These are phyloP conservation scores for Sarcomyxa edulis DNA, from an alignment of 768 basidiomycete species.

Conservation along the genomic window DNA sequence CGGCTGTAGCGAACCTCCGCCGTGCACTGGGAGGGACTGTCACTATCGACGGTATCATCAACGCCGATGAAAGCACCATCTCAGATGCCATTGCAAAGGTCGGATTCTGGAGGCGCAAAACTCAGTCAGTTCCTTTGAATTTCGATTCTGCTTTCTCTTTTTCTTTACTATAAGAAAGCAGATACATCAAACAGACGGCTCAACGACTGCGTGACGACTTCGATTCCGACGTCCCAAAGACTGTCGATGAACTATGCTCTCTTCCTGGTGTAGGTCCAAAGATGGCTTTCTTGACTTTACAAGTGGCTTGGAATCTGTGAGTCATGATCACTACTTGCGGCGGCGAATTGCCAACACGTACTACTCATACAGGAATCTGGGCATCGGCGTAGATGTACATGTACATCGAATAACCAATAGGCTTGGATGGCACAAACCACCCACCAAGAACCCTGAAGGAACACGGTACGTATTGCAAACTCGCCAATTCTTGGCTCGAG, in stretches of 20 bases:
- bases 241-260: slow-evolving; percentile 82
- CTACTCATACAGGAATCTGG: slow-evolving; percentile 59
- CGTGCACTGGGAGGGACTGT: slow-evolving; percentile 73
- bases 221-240: slow-evolving; percentile 82
- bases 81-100: slow-evolving; percentile 80
- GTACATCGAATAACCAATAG: slow-evolving; percentile 94
- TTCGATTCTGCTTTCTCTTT: slow-evolving; percentile 1
- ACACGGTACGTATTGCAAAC: slow-evolving; percentile 50
- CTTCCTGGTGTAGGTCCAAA: slow-evolving; percentile 93
- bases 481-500: not conserved
- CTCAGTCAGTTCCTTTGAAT: slow-evolving; percentile 46
- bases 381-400: slow-evolving; percentile 95
- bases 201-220: slow-evolving; percentile 65
- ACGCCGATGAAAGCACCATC: slow-evolving; percentile 58
- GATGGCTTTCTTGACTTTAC: slow-evolving; percentile 87
- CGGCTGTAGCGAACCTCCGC: slow-evolving; percentile 73
- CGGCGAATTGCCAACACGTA: not conserved
- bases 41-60: slow-evolving; percentile 63
- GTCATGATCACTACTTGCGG: slow-evolving; percentile 15
- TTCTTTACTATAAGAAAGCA: no score
- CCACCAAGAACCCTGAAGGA: slow-evolving; percentile 83
- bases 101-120: slow-evolving; percentile 90
- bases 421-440: slow-evolving; percentile 85
- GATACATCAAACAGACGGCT: slow-evolving; percentile 75
- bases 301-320: slow-evolving; percentile 80